Evolutionary conservation across 1,139 yeast genomes (phyloP).

Genomic region (Debaryomyces sp.): DNA sequence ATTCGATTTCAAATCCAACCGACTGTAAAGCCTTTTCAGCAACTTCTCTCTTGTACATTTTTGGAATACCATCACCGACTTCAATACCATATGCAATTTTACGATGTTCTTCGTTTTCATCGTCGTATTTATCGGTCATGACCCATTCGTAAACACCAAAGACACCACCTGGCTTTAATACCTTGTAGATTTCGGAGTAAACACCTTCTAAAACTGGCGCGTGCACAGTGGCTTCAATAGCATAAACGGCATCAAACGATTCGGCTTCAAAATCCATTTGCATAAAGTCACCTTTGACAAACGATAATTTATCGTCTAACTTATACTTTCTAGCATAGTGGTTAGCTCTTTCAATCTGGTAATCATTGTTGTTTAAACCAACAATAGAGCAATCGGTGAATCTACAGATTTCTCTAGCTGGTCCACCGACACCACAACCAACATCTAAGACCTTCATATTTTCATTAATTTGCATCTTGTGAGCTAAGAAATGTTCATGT

Average conservation of each 20-base stretch:
- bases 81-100: constrained; percentile 96
- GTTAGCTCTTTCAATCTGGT: constrained; percentile 92
- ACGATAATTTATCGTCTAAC: constrained; percentile 72
- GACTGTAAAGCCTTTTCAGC: constrained; percentile 84
- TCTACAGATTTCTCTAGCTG: constrained; percentile 93
- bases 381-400: constrained; percentile 86
- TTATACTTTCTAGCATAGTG: constrained; percentile 70
- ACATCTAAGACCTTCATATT: constrained; percentile 92
- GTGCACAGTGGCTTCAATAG: constrained; percentile 98
- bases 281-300: constrained; percentile 98
- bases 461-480: constrained; percentile 77
- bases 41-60: constrained; percentile 85
- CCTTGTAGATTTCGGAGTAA: constrained; percentile 91
- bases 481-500: constrained; percentile 95
- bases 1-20: constrained; percentile 85
- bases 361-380: constrained; percentile 96
- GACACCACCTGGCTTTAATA: constrained; percentile 94
- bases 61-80: constrained; percentile 98
- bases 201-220: constrained; percentile 98
- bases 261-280: constrained; percentile 94
- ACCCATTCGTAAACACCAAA: constrained; percentile 99
- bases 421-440: constrained; percentile 99
- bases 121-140: constrained; percentile 93
- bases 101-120: constrained; percentile 84
- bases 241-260: constrained; percentile 94